Evolutionary conservation across 768 basidiomycete species (phyloP).

Genomic region (Phanerochaete sordida): DNA sequence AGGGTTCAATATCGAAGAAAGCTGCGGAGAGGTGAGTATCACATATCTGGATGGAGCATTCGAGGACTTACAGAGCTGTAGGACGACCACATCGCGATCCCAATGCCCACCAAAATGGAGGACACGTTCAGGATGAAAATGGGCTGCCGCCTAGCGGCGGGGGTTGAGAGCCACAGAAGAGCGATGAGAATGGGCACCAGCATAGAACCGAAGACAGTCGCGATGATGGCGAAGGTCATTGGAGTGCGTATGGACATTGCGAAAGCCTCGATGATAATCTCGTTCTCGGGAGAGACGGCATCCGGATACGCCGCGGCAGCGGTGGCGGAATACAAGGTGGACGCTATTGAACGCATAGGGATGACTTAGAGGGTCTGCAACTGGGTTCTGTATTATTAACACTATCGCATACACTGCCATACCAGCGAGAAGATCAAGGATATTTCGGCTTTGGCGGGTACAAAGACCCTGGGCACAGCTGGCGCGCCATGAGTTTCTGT

Average conservation of each 20-base stretch:
- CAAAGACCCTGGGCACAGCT: too few relatives aligned
- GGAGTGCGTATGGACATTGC: background rate
- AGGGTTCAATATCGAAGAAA: background rate
- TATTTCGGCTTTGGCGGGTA: too few relatives aligned
- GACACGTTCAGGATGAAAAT: background rate
- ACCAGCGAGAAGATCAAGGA: too few relatives aligned
- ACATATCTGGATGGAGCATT: too few relatives aligned
- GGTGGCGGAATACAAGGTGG: constrained; percentile 5
- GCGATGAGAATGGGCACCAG: background rate
- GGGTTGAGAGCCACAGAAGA: background rate
- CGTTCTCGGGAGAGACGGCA: too few relatives aligned
- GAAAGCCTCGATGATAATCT: background rate
- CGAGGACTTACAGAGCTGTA: background rate
- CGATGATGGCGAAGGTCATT: background rate
- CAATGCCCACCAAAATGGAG: background rate
- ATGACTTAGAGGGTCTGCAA: too few relatives aligned
- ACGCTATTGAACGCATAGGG: too few relatives aligned
- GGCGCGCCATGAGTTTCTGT: too few relatives aligned
- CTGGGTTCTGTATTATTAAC: too few relatives aligned
- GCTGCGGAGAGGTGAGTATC: background rate
- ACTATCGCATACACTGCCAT: too few relatives aligned
- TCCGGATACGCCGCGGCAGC: too few relatives aligned
- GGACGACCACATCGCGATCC: background rate
- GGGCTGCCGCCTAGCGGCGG: background rate
- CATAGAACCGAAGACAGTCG: background rate